These are phyloP conservation scores for Evernia prunastri DNA, from an alignment of 495 filamentous ascomycete species.

Conservation along the genomic window DNA sequence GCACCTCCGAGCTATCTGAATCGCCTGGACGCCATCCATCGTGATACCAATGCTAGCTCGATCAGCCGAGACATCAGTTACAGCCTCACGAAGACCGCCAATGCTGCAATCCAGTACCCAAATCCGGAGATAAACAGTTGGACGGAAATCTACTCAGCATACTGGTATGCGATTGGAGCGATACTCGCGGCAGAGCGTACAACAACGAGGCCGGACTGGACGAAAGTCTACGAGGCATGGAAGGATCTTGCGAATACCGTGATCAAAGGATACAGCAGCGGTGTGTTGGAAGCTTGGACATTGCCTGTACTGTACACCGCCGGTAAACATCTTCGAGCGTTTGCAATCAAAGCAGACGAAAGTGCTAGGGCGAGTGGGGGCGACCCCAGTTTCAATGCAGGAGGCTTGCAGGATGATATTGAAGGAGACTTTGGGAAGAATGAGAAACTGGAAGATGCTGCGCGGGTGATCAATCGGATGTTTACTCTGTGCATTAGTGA, in stretches of 20 bases:
- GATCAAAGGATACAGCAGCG: constrained; percentile 65
- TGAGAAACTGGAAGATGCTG: constrained; percentile 80
- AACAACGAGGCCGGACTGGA: constrained; percentile 43
- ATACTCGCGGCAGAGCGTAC: constrained; percentile 51
- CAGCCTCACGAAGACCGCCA: constrained; percentile 46
- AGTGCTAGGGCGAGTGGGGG: constrained; percentile 42
- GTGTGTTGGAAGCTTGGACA: constrained; percentile 73
- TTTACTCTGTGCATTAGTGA: constrained; percentile 85
- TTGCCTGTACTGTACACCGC: constrained; percentile 79
- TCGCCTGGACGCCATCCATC: constrained; percentile 57
- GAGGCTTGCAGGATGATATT: constrained; percentile 68
- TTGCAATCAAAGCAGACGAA: constrained; percentile 82
- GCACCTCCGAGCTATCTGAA: constrained; percentile 48
- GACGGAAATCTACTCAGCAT: constrained; percentile 73
- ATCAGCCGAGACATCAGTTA: constrained; percentile 53
- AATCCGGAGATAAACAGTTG: constrained; percentile 65
- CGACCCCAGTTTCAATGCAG: constrained; percentile 37
- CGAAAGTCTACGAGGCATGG: constrained; percentile 75
- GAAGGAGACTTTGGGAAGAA: constrained; percentile 64
- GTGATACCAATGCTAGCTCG: constrained; percentile 51
- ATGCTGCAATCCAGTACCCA: constrained; percentile 44
- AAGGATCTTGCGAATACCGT: constrained; percentile 65
- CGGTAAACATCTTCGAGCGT: constrained; percentile 74
- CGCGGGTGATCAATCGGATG: constrained; percentile 77
- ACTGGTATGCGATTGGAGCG: constrained; percentile 73